Conservation (phyloP, 2,329 filamentous ascomycete genomes). For the Exserohilum turcica region DNA sequence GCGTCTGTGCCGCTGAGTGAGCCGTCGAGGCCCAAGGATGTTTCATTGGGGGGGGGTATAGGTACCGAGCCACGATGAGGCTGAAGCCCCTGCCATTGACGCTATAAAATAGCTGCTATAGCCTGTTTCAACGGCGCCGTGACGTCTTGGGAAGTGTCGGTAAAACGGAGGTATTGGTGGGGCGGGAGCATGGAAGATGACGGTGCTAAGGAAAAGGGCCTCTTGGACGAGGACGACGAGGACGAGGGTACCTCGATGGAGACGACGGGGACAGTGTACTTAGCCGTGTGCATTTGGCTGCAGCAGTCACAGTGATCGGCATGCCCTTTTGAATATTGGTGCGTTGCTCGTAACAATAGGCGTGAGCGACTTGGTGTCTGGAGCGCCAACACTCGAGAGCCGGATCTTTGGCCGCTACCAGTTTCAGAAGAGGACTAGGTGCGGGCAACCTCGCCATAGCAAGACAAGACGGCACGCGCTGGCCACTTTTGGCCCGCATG, state of each 20-base stretch:
- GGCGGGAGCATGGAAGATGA: constrained; percentile 10
- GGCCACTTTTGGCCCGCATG: background rate
- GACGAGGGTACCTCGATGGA: no score
- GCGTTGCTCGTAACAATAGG: background rate
- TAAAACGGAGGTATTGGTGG: constrained; percentile 17
- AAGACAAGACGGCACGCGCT: background rate
- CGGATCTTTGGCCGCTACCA: constrained; percentile 4
- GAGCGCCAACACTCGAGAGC: background rate
- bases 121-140: constrained; percentile 31
- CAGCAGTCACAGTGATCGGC: constrained; percentile 1
- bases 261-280: background rate
- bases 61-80: constrained; percentile 6
- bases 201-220: constrained; percentile 7
- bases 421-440: constrained; percentile 16
- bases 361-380: background rate
- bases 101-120: constrained; percentile 21
- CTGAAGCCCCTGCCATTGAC: constrained; percentile 15
- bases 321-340: no score
- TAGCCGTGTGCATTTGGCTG: background rate
- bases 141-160: constrained; percentile 14
- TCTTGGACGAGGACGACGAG: no score
- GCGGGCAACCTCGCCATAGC: background rate
- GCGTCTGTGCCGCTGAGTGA: background rate
- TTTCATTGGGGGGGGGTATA: constrained; percentile 13
- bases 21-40: background rate